These are phyloP conservation scores for Rickenella mellea DNA, from an alignment of 768 basidiomycete genomes.

Conservation along the genomic window DNA sequence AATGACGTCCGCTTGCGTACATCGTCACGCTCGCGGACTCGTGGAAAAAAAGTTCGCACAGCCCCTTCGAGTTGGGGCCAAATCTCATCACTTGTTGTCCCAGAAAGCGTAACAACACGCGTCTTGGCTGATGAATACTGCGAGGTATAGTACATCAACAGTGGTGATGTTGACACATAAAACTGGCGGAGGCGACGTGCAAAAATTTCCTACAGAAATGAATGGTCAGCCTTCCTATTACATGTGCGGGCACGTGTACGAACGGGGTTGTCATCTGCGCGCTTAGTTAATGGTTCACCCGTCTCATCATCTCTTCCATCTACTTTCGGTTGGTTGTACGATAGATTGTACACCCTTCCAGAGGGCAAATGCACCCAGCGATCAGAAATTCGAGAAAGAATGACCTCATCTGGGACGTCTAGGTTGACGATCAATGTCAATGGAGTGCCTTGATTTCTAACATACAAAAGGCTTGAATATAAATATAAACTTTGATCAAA, in stretches of 20 bases:
- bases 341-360: slow-evolving; percentile 83
- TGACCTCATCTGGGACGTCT: slow-evolving; percentile 81
- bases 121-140: slow-evolving; percentile 25
- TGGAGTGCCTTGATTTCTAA: slow-evolving; percentile 51
- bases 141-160: slow-evolving; percentile 60
- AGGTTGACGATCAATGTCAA: slow-evolving; percentile 79
- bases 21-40: slow-evolving; percentile 40
- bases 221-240: slow-evolving; percentile 3
- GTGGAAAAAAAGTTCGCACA: slow-evolving; percentile 49
- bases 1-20: slow-evolving; percentile 41
- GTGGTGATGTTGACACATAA: slow-evolving; percentile 70
- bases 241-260: slow-evolving; percentile 18
- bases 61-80: slow-evolving; percentile 74
- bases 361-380: slow-evolving; percentile 85
- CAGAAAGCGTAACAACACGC: slow-evolving; percentile 53
- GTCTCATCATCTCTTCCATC: slow-evolving; percentile 79
- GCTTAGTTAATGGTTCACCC: slow-evolving; percentile 77
- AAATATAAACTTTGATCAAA: background rate
- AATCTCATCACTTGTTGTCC: slow-evolving; percentile 79
- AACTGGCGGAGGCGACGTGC: slow-evolving; percentile 67
- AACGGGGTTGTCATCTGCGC: slow-evolving; percentile 86
- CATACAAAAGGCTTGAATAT: background rate
- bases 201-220: slow-evolving; percentile 55
- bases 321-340: slow-evolving; percentile 77
- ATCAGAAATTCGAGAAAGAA: slow-evolving; percentile 79